Conservation (phyloP, 1,284 basidiomycete species). For the Serendipita sp. region DNA sequence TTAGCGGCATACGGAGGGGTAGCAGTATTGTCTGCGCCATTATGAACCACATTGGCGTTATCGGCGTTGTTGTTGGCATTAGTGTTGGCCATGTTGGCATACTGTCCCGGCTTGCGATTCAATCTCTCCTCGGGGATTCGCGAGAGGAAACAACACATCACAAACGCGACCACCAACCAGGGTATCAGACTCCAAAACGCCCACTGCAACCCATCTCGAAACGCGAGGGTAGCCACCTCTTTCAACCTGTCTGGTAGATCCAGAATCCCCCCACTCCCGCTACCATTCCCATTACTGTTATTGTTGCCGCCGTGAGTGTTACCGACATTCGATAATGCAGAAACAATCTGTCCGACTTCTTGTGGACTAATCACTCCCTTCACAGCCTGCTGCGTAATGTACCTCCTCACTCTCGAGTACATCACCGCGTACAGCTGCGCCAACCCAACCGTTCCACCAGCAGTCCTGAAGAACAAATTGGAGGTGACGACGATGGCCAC, state of each 20-base stretch:
- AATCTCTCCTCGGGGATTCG: constrained; percentile 20
- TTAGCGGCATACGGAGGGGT: too few species aligned
- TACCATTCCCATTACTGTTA: not conserved
- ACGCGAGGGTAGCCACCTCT: constrained; percentile 26
- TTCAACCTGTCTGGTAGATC: constrained; percentile 25
- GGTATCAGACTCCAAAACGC: constrained; percentile 33
- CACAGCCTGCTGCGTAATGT: constrained; percentile 20
- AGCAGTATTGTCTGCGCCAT: too few species aligned
- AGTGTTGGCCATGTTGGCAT: too few species aligned
- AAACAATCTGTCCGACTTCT: constrained; percentile 14
- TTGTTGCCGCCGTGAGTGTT: not conserved
- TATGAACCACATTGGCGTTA: too few species aligned
- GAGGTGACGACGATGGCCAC: constrained; percentile 31
- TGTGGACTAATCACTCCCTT: constrained; percentile 14
- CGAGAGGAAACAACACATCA: constrained; percentile 26
- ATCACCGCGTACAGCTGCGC: constrained; percentile 36
- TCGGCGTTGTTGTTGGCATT: too few species aligned
- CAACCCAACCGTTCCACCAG: constrained; percentile 38
- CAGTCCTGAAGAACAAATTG: constrained; percentile 30
- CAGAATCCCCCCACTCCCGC: constrained; percentile 24
- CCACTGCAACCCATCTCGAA: constrained; percentile 29
- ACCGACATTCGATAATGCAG: not conserved
- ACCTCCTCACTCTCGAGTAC: constrained; percentile 27
- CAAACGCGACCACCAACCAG: constrained; percentile 27
- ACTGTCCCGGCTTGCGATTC: not conserved